Conservation (phyloP, 306 rosid genomes). For the Betula pendula region DNA sequence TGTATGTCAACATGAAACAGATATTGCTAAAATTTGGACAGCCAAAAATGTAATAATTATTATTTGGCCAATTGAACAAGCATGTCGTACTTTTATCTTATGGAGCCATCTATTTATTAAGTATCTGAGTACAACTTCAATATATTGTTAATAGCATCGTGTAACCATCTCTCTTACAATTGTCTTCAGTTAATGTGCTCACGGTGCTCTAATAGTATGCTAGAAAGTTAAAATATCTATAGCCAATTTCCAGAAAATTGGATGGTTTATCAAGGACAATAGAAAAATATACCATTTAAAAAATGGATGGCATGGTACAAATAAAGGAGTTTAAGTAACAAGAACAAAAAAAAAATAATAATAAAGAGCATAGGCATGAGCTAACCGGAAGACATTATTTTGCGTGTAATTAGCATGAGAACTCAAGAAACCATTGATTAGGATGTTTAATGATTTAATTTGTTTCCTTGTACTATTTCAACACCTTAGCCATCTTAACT, state of each 20-base stretch:
- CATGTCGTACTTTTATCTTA: too few species aligned
- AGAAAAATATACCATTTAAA: slow-evolving; percentile 2
- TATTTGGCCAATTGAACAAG: too few species aligned
- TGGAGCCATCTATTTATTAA: background rate
- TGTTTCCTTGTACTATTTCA: slow-evolving; percentile 2
- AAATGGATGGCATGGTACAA: background rate
- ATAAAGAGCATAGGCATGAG: background rate
- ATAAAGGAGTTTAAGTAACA: background rate
- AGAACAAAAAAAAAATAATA: background rate
- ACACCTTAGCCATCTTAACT: background rate
- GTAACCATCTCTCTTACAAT: background rate
- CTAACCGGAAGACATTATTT: slow-evolving; percentile 10
- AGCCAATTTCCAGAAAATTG: background rate
- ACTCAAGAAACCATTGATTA: slow-evolving; percentile 6
- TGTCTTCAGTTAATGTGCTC: background rate
- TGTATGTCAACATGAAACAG: slow-evolving; percentile 1
- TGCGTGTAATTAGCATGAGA: background rate
- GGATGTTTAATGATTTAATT: slow-evolving; percentile 19
- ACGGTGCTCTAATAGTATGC: background rate
- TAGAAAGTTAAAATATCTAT: background rate
- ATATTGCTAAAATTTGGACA: slow-evolving; percentile 6
- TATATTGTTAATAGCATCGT: background rate
- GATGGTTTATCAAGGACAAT: background rate
- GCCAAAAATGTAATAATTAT: background rate
- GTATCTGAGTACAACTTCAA: background rate